A percentile compares a stretch with the other conserved stretches of the same genome.
phyloP scores from a whole-genome alignment of 176 grass and related monocot genomes.

The Oryza meridionalis region DNA sequence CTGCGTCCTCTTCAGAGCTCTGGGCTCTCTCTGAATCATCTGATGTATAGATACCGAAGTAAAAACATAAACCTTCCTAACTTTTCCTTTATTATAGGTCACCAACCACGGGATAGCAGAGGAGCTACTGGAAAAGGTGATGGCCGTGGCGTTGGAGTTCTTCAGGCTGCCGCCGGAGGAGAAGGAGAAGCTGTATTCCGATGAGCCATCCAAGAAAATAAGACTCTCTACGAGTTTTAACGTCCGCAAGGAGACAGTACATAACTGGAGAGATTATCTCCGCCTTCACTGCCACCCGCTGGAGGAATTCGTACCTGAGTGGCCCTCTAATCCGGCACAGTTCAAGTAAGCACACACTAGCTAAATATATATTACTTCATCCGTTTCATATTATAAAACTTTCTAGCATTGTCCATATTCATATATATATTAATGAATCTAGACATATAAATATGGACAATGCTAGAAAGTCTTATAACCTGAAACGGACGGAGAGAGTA shows the following conservation, averaged over 20 bases:
- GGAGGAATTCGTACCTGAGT: conserved; percentile 67
- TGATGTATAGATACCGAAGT: neutral
- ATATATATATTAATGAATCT: no score
- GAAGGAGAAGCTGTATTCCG: conserved; percentile 73
- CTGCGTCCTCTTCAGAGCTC: no score
- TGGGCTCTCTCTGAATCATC: neutral
- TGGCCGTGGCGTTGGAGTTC: conserved; percentile 58
- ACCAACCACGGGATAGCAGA: conserved; percentile 62
- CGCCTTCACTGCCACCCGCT: conserved; percentile 75
- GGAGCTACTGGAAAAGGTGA: conserved; percentile 59
- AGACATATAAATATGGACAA: no score
- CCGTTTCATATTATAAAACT: no score
- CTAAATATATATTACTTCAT: no score
- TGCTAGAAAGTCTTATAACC: no score
- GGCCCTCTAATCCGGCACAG: conserved; percentile 68
- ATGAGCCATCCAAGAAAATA: conserved; percentile 72
- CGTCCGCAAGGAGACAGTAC: conserved; percentile 71
- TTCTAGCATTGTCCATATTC: no score
- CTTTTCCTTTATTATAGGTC: conserved; percentile 37
- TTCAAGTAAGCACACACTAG: conserved; percentile 68
- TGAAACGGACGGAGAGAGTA: no score
- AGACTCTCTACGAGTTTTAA: conserved; percentile 88
- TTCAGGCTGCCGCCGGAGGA: conserved; percentile 72
- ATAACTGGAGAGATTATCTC: conserved; percentile 82
- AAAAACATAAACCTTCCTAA: neutral